These are phyloP conservation scores for Tolypocladium tropicale DNA, from an alignment of 2,329 filamentous ascomycete genomes.

Conservation along the genomic window DNA sequence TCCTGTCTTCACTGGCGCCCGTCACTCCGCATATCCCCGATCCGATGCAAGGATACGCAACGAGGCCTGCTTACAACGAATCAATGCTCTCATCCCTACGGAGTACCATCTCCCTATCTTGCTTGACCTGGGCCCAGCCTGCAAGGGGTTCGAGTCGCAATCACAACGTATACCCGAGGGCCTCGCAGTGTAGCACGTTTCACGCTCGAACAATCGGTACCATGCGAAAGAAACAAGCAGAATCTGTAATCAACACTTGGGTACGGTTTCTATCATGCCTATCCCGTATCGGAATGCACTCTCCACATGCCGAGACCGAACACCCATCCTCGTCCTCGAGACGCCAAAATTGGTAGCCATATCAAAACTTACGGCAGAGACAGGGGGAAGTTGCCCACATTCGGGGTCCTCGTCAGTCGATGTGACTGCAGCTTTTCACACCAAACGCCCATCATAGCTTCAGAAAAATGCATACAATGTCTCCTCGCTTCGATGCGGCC, in stretches of 20 bases:
- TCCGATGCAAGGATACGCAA: neutral
- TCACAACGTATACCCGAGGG: too few species aligned
- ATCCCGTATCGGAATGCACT: neutral
- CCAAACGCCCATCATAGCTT: neutral
- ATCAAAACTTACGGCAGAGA: neutral
- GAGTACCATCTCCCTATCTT: neutral
- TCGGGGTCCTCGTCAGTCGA: neutral
- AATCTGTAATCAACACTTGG: neutral
- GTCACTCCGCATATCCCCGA: neutral
- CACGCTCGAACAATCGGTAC: too few species aligned
- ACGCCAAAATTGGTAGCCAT: neutral
- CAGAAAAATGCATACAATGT: constrained; percentile 3
- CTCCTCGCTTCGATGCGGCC: neutral
- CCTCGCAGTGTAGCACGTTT: too few species aligned
- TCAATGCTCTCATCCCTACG: neutral
- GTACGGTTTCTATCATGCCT: neutral
- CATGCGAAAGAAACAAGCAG: neutral
- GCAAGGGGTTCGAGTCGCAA: neutral
- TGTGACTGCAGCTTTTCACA: neutral
- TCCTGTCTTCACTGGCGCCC: neutral
- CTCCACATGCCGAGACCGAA: neutral
- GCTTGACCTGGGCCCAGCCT: neutral
- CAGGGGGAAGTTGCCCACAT: neutral
- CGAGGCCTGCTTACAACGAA: neutral
- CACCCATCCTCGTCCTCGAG: neutral